Evolutionary conservation across 1,284 basidiomycete species (phyloP), one percentile per base, ranked within the genome.

Genomic region (Boletus semigastroideus): DNA sequence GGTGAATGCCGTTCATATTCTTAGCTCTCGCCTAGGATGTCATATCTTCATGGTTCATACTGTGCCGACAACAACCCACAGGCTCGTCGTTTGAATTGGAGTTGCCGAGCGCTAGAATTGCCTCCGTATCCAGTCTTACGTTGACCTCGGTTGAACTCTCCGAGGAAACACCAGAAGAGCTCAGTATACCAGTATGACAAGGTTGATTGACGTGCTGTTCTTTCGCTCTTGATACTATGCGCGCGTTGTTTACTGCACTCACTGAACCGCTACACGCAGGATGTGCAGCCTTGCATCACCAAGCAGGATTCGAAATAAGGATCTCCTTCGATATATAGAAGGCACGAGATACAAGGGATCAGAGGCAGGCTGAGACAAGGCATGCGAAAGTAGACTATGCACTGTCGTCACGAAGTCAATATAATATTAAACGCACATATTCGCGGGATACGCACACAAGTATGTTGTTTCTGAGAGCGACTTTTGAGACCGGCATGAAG

Each of bases 391-490:
- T 51, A 44, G 54, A 52, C 68, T 77, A 90, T 74, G 87, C 87
- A 56, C 85, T 87, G 69, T 51, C 43, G 6, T 22, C 40, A 48
- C 31, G 34, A 52, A 25, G 45, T 63, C 25, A 60, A 45, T 37
- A 52, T 17, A 20, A 44, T 42, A 46, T 30, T 39, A n/a, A 31
- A n/a, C 25, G 7, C 1, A 40, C 27, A 33, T 41, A 38, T 17
- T 46, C 36, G 17, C 39, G 53, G 34, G 19, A 42, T 45, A 89
- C 92, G 65, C 81, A 95, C 92, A 95, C 92, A 61, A 95, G 82
- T 60, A 95, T 94, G 72, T 94, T 94, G 76, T 94, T 95, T 79
- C 92, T 94, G 63, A 49, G 31, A 51, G 42, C 14, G 7, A 42
- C 16, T 9, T 42, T 56, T 75, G 30, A 72, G 67, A 46, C 53